Evolutionary conservation across 1,139 yeast genomes (phyloP).

Genomic region (Lodderomyces parapsilosis): DNA sequence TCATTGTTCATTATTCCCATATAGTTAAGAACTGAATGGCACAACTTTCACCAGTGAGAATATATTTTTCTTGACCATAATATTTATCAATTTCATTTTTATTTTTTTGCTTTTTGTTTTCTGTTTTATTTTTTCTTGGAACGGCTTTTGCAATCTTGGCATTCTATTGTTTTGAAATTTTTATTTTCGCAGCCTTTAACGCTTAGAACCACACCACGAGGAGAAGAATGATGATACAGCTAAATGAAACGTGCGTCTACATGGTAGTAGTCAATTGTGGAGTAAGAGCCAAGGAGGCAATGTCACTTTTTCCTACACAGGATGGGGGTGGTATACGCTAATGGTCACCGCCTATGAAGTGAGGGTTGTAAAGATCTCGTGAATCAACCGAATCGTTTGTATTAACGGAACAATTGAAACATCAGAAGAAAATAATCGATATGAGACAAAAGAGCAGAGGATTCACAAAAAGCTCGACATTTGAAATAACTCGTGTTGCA

Average conservation of each 20-base stretch:
- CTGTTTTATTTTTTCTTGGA: constrained; percentile 4
- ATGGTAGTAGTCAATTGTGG: too few relatives aligned
- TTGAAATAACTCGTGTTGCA: background rate
- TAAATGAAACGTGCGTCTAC: too few relatives aligned
- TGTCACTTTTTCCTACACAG: too few relatives aligned
- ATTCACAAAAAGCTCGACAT: background rate
- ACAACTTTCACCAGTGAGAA: background rate
- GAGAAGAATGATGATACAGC: too few relatives aligned
- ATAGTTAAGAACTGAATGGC: background rate
- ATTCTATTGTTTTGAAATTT: constrained; percentile 4
- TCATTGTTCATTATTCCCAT: background rate
- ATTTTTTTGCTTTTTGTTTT: too few relatives aligned
- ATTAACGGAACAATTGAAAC: background rate
- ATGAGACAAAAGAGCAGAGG: background rate
- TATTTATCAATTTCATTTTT: background rate
- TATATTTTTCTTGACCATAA: background rate
- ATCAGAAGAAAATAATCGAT: background rate
- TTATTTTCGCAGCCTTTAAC: constrained; percentile 4
- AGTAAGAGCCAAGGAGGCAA: too few relatives aligned
- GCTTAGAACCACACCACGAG: constrained; percentile 1
- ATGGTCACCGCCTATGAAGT: too few relatives aligned
- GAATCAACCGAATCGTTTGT: too few relatives aligned
- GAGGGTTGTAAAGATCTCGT: too few relatives aligned
- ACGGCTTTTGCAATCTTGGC: constrained; percentile 3
- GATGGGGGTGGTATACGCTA: too few relatives aligned